These are phyloP conservation scores for Lentinula aciculospora DNA, from an alignment of 768 basidiomycete species.

Conservation along the genomic window DNA sequence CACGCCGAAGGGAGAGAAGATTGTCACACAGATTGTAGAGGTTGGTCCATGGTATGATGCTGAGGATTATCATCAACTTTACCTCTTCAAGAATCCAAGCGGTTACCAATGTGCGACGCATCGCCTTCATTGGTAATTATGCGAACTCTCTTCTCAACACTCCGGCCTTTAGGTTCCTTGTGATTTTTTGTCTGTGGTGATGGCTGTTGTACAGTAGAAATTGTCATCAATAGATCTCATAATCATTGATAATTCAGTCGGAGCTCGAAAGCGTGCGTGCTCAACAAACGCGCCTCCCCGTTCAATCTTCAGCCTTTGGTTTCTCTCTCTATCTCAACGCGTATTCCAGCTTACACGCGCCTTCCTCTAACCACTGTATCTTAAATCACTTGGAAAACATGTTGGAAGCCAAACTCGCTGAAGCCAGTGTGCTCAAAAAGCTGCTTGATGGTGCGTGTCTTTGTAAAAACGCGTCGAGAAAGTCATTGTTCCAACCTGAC, in stretches of 20 bases:
- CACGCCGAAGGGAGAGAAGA: conserved; percentile 61
- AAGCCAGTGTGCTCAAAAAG: conserved; percentile 88
- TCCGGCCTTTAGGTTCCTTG: too few species aligned
- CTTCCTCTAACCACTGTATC: conserved; percentile 16
- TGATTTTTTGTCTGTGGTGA: too few species aligned
- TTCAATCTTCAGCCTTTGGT: neutral
- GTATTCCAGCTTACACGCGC: neutral
- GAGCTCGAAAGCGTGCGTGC: neutral
- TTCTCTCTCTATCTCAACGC: neutral
- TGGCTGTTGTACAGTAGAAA: too few species aligned
- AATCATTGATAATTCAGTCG: neutral
- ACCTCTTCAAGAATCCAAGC: conserved; percentile 74
- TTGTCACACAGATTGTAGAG: conserved; percentile 70
- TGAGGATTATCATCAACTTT: conserved; percentile 81
- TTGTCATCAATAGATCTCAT: neutral
- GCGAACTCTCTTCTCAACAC: neutral
- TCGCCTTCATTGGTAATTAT: conserved; percentile 66
- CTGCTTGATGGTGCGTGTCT: conserved; percentile 76
- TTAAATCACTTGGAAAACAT: conserved; percentile 35
- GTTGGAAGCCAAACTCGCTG: conserved; percentile 88
- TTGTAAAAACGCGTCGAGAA: neutral
- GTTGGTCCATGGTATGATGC: conserved; percentile 80
- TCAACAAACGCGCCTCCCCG: neutral
- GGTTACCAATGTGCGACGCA: conserved; percentile 95
- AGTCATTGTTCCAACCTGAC: neutral